These are phyloP conservation scores for Salix arbutifolia DNA, from an alignment of 345 rosid species.

Conservation along the genomic window DNA sequence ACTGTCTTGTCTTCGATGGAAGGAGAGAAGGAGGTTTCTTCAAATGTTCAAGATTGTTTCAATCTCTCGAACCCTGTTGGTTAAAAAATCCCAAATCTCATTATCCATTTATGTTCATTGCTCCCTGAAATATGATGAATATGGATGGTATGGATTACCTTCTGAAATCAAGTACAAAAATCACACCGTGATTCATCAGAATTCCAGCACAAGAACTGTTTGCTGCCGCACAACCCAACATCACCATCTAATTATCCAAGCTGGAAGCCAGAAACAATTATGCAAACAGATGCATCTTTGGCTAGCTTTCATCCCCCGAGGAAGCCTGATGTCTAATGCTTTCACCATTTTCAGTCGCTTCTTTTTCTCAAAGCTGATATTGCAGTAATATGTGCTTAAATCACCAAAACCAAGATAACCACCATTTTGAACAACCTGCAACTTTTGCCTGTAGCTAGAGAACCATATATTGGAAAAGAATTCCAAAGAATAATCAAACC, in stretches of 20 bases:
- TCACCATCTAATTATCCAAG: neutral
- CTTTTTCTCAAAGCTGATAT: neutral
- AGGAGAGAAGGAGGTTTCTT: conserved; percentile 41
- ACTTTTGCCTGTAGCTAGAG: neutral
- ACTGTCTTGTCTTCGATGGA: conserved; percentile 46
- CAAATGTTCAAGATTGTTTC: conserved; percentile 50
- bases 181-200: neutral
- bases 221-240: neutral
- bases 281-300: neutral
- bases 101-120: neutral
- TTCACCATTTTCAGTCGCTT: neutral
- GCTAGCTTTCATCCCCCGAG: neutral
- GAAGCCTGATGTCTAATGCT: neutral
- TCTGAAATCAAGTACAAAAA: neutral
- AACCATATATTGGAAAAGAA: neutral
- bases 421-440: neutral
- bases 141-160: neutral
- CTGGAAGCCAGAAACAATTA: neutral
- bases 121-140: neutral
- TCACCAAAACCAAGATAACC: neutral
- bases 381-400: neutral
- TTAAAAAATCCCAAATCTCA: neutral
- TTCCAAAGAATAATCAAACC: neutral
- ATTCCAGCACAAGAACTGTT: neutral
- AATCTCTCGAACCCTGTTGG: conserved; percentile 27